Evolutionary conservation across 805 yeast species (phyloP), one percentile per base, ranked within the genome.

Genomic region (Jamesozyma rosinii): DNA sequence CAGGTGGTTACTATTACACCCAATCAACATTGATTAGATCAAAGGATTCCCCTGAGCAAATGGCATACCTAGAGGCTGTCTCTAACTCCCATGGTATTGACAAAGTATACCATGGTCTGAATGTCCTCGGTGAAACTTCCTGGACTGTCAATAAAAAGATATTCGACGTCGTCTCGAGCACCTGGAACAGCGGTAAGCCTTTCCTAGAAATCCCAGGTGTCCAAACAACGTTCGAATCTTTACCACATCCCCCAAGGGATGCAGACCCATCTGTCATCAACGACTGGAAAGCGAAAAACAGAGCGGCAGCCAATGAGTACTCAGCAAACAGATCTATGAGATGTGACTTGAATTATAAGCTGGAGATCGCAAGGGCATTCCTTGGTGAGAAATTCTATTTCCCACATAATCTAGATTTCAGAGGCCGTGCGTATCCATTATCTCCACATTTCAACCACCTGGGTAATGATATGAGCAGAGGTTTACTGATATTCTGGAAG

Each of bases 331-430:
- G 92, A 62, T 89, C 97, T 0, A 83, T 81, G 59, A 77, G 98
- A 62, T 92, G 98, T 67, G 97, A 89, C 63, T 72, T 85, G 49
- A 90, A 92, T 61, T 92, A 92, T 63, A 92, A 87, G 61, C 66
- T 92, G 41, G 98, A 92, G 63, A 87, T 92, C 58, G 97, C 98
- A 0, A 74, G 97, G 50, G 96, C 95, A 0, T 87, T 82, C 63
- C 65, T 83, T 21, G 94, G 94, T 20, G 92, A 83, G 59, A 72
- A 73, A 52, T 74, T 83, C 53, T 83, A 74, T 57, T 83, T 83
- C 67, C 92, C 94, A 8, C 90, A 84, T 57, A 82, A 82, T 49
- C 65, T 83, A 44, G 94, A 83, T 61, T 83, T 83, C 55, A 74
- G 94, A 65, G 94, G 94, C 6, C 75, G 94, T 62, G 87, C 90